Base-by-base conservation (phyloP, 1,284 basidiomycete species). In the Kalmanozyma brasiliensis region DNA sequence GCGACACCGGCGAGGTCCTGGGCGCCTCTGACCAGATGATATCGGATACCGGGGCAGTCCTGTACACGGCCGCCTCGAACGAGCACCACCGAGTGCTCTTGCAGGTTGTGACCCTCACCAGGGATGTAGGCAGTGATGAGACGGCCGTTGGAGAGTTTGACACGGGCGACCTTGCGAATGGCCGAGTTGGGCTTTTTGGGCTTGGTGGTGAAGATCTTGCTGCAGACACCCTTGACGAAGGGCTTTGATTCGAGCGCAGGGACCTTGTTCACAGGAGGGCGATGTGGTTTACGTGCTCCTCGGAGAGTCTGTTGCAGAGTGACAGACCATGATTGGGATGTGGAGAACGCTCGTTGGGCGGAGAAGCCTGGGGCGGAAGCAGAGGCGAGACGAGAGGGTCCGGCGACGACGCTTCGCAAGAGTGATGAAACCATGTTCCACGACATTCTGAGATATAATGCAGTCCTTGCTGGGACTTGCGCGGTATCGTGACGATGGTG, bases 101-200 rank as follows among this genome's bases (percentile, higher is more conserved):
- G 96, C 77, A 98, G 84, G 82, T 97, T 98, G 83, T 98, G 95
- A 1, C 96, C 96, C 81, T 98, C 96, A 72, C 96, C 96, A 36
- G 91, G 92, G 53, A 98, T 94, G 53, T 98, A 98, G 14, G 94
- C 94, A 84, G 91, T 90, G 58, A 94, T 87, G 36, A 89, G 90
- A 82, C 92, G 90, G 47, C 96, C 96, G 30, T 91, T 95, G 30
- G 90, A 88, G 46, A 98, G 86, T 85, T 95, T 95, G 73, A 99
- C 90, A 80, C 92, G 88, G 37, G 94, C 94, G 60, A 98, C 92
- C 85, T 98, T 98, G 66, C 96, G 91, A 80, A 97, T 93, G 40
- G 94, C 94, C 37, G 95, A 98, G 84, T 99, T 99, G 70, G 96
- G 96, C 83, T 99, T 99, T 86, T 94, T 97, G 22, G 96, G 96